Percentiles rank a stretch among this genome's conserved stretches.
Evolutionary conservation across 345 rosid species (phyloP).

Genomic region (Nasturtium officinale): DNA sequence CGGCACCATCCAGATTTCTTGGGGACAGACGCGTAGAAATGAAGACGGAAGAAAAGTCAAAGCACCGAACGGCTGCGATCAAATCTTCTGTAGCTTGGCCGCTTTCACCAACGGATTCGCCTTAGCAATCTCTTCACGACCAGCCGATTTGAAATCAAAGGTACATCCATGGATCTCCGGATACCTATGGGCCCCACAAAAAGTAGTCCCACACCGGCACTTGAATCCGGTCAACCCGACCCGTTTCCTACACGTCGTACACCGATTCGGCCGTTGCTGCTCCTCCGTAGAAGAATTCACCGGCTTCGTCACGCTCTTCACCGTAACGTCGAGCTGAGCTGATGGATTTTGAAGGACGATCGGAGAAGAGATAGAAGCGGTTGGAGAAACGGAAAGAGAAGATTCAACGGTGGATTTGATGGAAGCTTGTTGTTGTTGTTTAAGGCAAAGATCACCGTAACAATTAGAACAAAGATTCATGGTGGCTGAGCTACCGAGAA

Average conservation of each 20-base stretch:
- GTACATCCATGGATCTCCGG: conserved; percentile 55
- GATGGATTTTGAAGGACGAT: conserved; percentile 36
- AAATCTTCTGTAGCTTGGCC: conserved; percentile 54
- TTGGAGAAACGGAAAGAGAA: conserved; percentile 43
- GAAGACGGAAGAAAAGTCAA: conserved; percentile 33
- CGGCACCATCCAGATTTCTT: conserved; percentile 3
- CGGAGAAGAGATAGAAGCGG: conserved; percentile 47
- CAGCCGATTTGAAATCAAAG: conserved; percentile 56
- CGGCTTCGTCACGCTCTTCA: neutral
- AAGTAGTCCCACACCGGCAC: conserved; percentile 55
- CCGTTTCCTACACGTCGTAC: conserved; percentile 55
- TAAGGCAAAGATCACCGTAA: conserved; percentile 49
- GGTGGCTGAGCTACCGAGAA: conserved; percentile 55
- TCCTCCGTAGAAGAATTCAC: conserved; percentile 25
- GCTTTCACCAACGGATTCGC: conserved; percentile 60
- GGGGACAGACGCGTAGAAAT: conserved; percentile 27
- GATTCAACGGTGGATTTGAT: conserved; percentile 49
- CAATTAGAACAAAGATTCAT: conserved; percentile 63
- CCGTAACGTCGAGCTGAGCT: conserved; percentile 1
- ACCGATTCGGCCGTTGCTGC: conserved; percentile 46
- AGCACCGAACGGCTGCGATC: conserved; percentile 33
- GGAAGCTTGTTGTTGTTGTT: conserved; percentile 50
- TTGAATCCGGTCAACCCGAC: conserved; percentile 56
- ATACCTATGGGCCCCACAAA: conserved; percentile 55
- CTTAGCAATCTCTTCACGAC: conserved; percentile 58